These are phyloP conservation scores for Schizosaccharomyces versatilis DNA, from an alignment of 1,139 yeast species.

Conservation along the genomic window DNA sequence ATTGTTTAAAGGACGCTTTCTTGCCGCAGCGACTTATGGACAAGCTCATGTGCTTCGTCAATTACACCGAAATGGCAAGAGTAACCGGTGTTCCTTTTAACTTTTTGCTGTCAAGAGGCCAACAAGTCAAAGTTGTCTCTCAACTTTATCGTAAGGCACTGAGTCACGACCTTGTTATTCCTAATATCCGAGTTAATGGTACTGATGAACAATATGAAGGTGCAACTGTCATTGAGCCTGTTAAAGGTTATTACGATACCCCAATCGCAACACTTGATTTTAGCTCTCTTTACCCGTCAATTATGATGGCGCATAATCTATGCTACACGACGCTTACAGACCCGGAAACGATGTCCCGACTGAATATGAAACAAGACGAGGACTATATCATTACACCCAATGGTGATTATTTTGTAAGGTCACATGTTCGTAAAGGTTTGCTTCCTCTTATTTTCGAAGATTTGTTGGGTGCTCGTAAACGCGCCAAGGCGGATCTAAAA, in stretches of 20 bases:
- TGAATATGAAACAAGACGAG: conserved; percentile 38
- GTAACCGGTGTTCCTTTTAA: conserved; percentile 97
- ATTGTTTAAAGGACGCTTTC: conserved; percentile 90
- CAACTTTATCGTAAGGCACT: conserved; percentile 84
- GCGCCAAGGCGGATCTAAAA: conserved; percentile 74
- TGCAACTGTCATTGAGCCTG: conserved; percentile 95
- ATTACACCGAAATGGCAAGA: conserved; percentile 97
- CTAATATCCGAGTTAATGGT: conserved; percentile 67
- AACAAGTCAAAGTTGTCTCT: conserved; percentile 89
- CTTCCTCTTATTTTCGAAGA: conserved; percentile 82
- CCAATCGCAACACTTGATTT: conserved; percentile 97
- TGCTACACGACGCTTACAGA: conserved; percentile 80
- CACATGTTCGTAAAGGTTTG: conserved; percentile 51
- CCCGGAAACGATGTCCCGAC: conserved; percentile 43
- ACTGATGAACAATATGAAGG: conserved; percentile 87
- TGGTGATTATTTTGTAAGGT: conserved; percentile 69
- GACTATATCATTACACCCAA: conserved; percentile 82
- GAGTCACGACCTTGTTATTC: conserved; percentile 65
- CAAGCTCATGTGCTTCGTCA: conserved; percentile 85
- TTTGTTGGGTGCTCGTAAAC: conserved; percentile 71
- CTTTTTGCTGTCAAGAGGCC: conserved; percentile 72
- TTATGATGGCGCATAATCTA: conserved; percentile 97
- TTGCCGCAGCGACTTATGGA: conserved; percentile 71
- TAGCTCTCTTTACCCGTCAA: conserved; percentile 90
- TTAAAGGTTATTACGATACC: conserved; percentile 81